These are phyloP conservation scores for Trichomonascaceae sp. DNA, from an alignment of 1,139 yeast genomes.

Conservation along the genomic window DNA sequence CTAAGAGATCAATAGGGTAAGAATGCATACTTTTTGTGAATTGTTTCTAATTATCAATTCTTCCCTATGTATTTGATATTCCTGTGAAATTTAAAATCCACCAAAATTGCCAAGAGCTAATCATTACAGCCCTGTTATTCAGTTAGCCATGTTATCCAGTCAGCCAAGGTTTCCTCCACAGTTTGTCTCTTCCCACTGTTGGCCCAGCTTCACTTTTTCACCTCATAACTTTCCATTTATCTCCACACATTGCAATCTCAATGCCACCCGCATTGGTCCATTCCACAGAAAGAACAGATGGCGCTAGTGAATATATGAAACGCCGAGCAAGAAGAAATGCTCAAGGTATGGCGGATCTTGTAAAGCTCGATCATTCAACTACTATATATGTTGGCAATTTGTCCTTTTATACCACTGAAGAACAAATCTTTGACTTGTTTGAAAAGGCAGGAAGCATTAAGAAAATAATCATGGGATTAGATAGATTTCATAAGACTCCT, in stretches of 20 bases:
- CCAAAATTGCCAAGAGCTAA: too few relatives aligned
- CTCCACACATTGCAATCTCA: neutral
- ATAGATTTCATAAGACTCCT: conserved; percentile 80
- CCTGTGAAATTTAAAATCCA: too few relatives aligned
- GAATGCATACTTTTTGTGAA: too few relatives aligned
- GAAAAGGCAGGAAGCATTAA: conserved; percentile 66
- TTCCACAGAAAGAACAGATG: conserved; percentile 65
- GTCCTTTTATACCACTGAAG: conserved; percentile 87
- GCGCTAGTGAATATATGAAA: conserved; percentile 69
- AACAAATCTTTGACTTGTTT: conserved; percentile 82
- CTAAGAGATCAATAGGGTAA: too few relatives aligned
- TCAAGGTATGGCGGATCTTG: conserved; percentile 50
- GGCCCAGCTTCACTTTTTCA: neutral
- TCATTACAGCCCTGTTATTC: too few relatives aligned
- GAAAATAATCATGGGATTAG: conserved; percentile 87
- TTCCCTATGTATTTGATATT: too few relatives aligned
- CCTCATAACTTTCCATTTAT: neutral
- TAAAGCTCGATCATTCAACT: conserved; percentile 55
- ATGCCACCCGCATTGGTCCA: conserved; percentile 22
- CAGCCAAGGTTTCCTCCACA: too few relatives aligned
- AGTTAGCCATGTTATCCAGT: too few relatives aligned
- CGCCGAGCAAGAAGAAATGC: conserved; percentile 49
- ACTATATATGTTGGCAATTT: conserved; percentile 86
- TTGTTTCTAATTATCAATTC: neutral
- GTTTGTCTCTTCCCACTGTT: neutral